phyloP scores from a whole-genome alignment of 805 yeast genomes.

The Metschnikowia chrysomelidarum region DNA sequence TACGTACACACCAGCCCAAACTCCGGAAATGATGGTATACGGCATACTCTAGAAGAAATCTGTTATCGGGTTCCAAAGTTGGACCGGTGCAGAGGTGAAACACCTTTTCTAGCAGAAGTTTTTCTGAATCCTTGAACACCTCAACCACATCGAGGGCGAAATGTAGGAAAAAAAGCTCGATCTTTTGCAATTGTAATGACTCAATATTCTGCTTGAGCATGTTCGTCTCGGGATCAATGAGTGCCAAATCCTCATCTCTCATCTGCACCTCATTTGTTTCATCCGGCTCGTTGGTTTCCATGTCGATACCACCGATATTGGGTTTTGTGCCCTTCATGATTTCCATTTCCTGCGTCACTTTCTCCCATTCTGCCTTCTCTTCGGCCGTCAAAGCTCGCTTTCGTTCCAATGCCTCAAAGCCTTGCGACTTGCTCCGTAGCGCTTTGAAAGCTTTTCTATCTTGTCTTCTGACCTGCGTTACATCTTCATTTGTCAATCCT shows the following conservation, averaged over 20 bases:
- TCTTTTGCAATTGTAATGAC: slow-evolving; percentile 67
- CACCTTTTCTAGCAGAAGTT: slow-evolving; percentile 21
- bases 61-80: slow-evolving; percentile 8
- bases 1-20: slow-evolving; percentile 90
- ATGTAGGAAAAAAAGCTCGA: slow-evolving; percentile 69
- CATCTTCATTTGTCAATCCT: slow-evolving; percentile 61
- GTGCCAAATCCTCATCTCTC: slow-evolving; percentile 14
- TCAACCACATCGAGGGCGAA: slow-evolving; percentile 53
- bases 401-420: slow-evolving; percentile 49
- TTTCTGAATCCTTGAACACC: slow-evolving; percentile 20
- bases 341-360: slow-evolving; percentile 11
- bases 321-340: slow-evolving; percentile 5
- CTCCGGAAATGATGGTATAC: slow-evolving; percentile 87
- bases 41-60: slow-evolving; percentile 56
- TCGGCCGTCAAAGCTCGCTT: slow-evolving; percentile 25
- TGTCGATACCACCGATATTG: too few relatives aligned
- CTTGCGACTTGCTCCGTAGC: slow-evolving; percentile 51
- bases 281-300: not conserved
- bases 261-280: not conserved
- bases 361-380: slow-evolving; percentile 26
- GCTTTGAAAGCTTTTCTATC: slow-evolving; percentile 72
- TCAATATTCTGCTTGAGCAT: slow-evolving; percentile 30
- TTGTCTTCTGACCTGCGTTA: slow-evolving; percentile 68
- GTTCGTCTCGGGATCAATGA: slow-evolving; percentile 15
- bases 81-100: slow-evolving; percentile 25